Conservation (phyloP, 495 filamentous ascomycete genomes). For the Podospora fimiseda region DNA sequence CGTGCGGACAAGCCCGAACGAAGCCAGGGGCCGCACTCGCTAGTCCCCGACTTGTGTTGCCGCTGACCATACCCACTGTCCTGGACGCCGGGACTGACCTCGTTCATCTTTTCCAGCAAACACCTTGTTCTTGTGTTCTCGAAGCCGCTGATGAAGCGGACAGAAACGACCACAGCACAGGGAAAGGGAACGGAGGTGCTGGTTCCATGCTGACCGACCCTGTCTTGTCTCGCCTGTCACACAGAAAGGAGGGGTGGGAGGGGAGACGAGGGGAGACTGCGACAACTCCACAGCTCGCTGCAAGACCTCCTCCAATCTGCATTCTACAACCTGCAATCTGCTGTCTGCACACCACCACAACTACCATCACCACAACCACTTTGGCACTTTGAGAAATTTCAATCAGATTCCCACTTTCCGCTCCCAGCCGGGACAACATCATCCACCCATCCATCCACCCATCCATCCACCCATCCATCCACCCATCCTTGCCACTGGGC, state of each 20-base stretch:
- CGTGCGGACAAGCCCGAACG: not conserved
- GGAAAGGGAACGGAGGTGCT: not conserved
- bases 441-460: too few relatives aligned
- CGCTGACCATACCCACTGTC: not conserved
- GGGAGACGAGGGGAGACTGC: too few relatives aligned
- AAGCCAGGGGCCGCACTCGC: not conserved
- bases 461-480: too few relatives aligned
- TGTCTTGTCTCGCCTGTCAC: not conserved
- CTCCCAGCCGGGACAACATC: slow-evolving; percentile 2
- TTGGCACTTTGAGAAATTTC: too few relatives aligned
- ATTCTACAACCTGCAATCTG: not conserved
- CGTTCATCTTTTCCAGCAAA: too few relatives aligned
- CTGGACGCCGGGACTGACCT: slow-evolving; percentile 4
- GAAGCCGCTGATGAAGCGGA: not conserved
- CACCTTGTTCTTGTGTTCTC: slow-evolving; percentile 1
- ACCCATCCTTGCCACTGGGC: slow-evolving; percentile 4
- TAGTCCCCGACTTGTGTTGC: slow-evolving; percentile 3
- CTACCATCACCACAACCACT: not conserved
- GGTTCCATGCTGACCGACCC: not conserved
- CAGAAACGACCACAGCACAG: not conserved
- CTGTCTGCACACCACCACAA: not conserved
- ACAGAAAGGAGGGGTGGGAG: too few relatives aligned
- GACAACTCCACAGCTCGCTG: not conserved
- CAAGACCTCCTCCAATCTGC: not conserved
- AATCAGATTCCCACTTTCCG: not conserved